Evolutionary conservation across 2,329 filamentous ascomycete species (phyloP), one percentile per base, ranked within the genome.

Genomic region (Cercospora beticola): DNA sequence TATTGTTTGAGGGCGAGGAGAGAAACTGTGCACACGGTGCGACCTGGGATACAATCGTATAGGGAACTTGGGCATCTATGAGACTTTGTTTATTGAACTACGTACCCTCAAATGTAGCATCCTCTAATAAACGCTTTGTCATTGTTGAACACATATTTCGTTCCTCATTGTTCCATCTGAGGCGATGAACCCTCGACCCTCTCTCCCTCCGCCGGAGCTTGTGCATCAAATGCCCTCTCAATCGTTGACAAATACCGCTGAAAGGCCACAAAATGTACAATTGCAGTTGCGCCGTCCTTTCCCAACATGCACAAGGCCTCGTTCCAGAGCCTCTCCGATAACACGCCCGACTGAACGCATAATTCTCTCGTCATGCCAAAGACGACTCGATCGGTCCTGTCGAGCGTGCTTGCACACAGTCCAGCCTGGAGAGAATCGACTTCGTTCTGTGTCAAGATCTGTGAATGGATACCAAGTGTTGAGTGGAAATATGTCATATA

Each of bases 201-300:
- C 23, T 65, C 23, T 10, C 36, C 33, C 14, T 64, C 59, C 56
- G 66, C 66, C 54, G 69, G 69, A 21, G 68, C 49, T 23, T 70
- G 69, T 30, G 66, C 66, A 68, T 70, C 69, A 58, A 70, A 70
- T 6, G 66, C 69, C 49, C 69, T 66, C 69, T 68, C 40, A 60
- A 68, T 43, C 43, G 64, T 64, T 62, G 66, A 60, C 30, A 68
- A 46, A 54, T 66, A 70, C 23, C 66, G 52, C 57, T 66, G 26
- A 26, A 70, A 67, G 0, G 52, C 69, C 10, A 61, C 56, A 21
- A 52, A 64, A 16, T 70, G 69, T 10, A 70, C 64, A 5, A 64
- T 49, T 8, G 64, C 63, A 43, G 64, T 16, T 1, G 66, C 64
- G 4, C 52, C 69, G 3, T 62, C 52, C 49, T 18, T 60, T 9